Conservation (phyloP, 768 basidiomycete species). For the Russula ochroleuca region DNA sequence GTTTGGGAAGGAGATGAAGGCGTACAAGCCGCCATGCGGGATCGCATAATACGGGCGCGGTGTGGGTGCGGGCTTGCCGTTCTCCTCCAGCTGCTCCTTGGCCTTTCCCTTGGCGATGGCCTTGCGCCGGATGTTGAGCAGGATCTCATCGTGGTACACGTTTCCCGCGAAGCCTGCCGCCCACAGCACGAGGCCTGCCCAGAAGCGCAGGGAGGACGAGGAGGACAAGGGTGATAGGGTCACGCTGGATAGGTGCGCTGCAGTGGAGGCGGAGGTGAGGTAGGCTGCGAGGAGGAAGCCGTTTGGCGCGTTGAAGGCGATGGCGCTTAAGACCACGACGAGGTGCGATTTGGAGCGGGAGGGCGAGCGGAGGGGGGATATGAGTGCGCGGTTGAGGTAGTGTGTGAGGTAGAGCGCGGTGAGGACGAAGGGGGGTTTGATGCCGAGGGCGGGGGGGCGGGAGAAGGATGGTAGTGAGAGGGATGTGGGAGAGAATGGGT, state of each 20-base stretch:
- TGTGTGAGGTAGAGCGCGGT: slow-evolving; percentile 61
- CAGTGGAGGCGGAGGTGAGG: slow-evolving; percentile 55
- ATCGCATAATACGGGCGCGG: slow-evolving; percentile 64
- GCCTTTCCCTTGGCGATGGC: slow-evolving; percentile 39
- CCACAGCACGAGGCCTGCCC: slow-evolving; percentile 64
- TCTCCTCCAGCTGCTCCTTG: slow-evolving; percentile 26
- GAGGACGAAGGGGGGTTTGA: slow-evolving; percentile 39
- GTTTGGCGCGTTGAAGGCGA: slow-evolving; percentile 68
- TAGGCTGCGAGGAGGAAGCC: slow-evolving; percentile 67
- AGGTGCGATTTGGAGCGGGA: slow-evolving; percentile 74
- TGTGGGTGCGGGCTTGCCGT: background rate
- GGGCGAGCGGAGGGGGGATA: slow-evolving; percentile 78
- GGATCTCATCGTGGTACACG: slow-evolving; percentile 84
- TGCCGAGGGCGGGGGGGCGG: slow-evolving; percentile 39
- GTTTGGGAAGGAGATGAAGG: slow-evolving; percentile 83
- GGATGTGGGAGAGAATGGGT: slow-evolving; percentile 42
- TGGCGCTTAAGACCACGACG: slow-evolving; percentile 50
- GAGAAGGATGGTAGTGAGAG: slow-evolving; percentile 35
- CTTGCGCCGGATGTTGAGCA: slow-evolving; percentile 73
- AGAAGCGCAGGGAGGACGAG: slow-evolving; percentile 46
- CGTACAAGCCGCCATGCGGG: slow-evolving; percentile 74
- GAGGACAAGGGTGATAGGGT: too few species aligned
- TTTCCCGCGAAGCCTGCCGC: slow-evolving; percentile 70
- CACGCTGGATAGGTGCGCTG: slow-evolving; percentile 39
- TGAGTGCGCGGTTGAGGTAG: slow-evolving; percentile 77